Evolutionary conservation across 495 filamentous ascomycete species (phyloP), one percentile per base, ranked within the genome.

Genomic region (Trichoderma asperelloides): DNA sequence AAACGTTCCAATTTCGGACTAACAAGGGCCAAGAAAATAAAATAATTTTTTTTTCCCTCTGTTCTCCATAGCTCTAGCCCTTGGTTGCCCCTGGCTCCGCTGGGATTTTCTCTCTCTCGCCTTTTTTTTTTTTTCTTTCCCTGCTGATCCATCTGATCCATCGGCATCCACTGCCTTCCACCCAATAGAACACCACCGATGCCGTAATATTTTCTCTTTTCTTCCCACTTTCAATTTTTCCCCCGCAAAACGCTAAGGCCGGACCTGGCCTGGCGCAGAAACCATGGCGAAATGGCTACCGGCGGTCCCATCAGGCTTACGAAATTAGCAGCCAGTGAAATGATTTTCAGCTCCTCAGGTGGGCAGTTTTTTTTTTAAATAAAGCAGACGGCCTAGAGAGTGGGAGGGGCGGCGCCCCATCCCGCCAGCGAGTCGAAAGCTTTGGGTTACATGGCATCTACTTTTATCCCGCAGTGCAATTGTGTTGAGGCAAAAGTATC

Each of bases 201-300:
- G 41, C 41, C 41, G 33, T 37, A 45, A 45, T 51, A 21, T n/a
- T 51, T 51, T 51, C 18, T 23, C 47, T 51, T 21, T 9, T 5
- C 23, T 25, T 13, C 27, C 27, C 15, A 15, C 4, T 30, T 28
- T 28, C 23, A 21, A 30, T 33, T 60, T 60, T 60, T 60, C 55
- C 55, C 55, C 55, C 55, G 55, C 55, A 60, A 60, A 60, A 60
- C 55, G 55, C 55, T 60, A 60, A 15, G 55, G 25, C 27, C 1
- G 16, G 33, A 60, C 23, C 2, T 9, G 55, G 55, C 8, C 23
- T 28, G 23, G 55, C 7, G 1, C 23, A 8, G 55, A 60, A 21
- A 23, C 18, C n/a, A 9, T 18, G 18, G 47, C 8, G n/a, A 9
- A 9, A 18, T 23, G 8, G 47, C 47, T n/a, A 51, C 47, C 21